A percentile compares a stretch with the other conserved stretches of the same genome.
phyloP scores from a whole-genome alignment of 176 grass and related monocot species.

The Cenchrus fungigraminus region DNA sequence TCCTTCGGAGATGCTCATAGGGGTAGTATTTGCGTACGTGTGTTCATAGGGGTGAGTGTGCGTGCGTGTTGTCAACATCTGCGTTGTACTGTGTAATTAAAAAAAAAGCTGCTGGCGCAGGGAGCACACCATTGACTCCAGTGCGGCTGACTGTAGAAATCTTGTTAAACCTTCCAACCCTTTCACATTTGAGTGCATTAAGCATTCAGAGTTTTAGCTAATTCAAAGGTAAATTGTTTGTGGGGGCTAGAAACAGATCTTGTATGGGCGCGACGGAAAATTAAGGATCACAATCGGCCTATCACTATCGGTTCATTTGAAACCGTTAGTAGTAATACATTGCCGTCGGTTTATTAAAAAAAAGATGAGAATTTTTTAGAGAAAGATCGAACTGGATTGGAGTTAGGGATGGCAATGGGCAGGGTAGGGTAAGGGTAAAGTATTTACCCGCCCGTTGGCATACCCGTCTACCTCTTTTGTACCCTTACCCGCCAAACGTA shows the following conservation, averaged over 20 bases:
- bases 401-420: too few species aligned
- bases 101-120: background rate
- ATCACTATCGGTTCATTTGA: background rate
- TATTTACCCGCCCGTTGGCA: too few species aligned
- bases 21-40: too few species aligned
- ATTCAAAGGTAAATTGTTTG: background rate
- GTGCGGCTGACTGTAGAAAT: background rate
- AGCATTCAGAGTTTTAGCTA: background rate
- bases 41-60: too few species aligned
- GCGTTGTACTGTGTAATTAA: too few species aligned
- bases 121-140: background rate
- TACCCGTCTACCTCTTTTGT: too few species aligned
- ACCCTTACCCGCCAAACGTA: too few species aligned
- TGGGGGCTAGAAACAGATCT: constrained; percentile 21
- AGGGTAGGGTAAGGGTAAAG: too few species aligned
- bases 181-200: background rate
- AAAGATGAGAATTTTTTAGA: background rate
- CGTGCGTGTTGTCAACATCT: too few species aligned
- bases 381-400: too few species aligned
- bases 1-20: too few species aligned
- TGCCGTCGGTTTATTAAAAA: background rate
- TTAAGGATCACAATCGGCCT: background rate
- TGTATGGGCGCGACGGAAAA: background rate
- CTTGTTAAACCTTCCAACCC: background rate
- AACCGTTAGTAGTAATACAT: background rate